A percentile compares a stretch with the other conserved stretches of the same genome.
Conservation (phyloP, 2,329 filamentous ascomycete genomes). For the Colletotrichum trifolii region DNA sequence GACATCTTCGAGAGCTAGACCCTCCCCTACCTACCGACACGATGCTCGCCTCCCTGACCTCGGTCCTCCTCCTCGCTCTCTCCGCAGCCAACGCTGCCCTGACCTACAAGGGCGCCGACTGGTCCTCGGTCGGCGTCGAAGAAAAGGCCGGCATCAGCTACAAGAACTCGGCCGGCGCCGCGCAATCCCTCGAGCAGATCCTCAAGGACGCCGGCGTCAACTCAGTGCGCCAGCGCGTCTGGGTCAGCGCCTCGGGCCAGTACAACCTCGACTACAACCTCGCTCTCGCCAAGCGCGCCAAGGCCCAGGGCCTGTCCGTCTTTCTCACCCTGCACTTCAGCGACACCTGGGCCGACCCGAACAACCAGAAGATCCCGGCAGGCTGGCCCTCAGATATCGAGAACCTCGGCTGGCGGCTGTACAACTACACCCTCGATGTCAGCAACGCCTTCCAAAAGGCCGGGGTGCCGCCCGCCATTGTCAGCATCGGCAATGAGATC, state of each 20-base stretch:
- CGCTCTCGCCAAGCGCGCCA: conserved; percentile 72
- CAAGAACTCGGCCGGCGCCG: conserved; percentile 64
- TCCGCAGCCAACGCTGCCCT: conserved; percentile 56
- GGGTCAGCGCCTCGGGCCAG: conserved; percentile 74
- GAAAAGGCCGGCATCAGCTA: conserved; percentile 71
- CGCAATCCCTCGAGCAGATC: conserved; percentile 70
- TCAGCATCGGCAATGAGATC: conserved; percentile 82
- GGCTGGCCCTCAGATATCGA: conserved; percentile 72
- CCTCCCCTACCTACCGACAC: conserved; percentile 7
- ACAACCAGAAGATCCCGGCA: conserved; percentile 69
- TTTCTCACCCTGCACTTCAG: conserved; percentile 74
- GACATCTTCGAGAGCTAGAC: conserved; percentile 4
- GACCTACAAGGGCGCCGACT: conserved; percentile 75
- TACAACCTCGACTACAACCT: conserved; percentile 80
- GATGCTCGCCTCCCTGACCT: conserved; percentile 34
- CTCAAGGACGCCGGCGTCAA: conserved; percentile 72
- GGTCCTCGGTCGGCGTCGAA: conserved; percentile 74
- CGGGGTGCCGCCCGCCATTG: conserved; percentile 67
- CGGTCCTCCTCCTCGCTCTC: conserved; percentile 28
- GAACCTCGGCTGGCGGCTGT: conserved; percentile 69
- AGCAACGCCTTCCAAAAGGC: conserved; percentile 69
- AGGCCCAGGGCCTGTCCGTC: conserved; percentile 69
- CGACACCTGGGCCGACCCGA: conserved; percentile 78
- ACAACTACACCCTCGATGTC: conserved; percentile 75
- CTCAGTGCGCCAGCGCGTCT: conserved; percentile 76